phyloP scores from a whole-genome alignment of 495 filamentous ascomycete species.

The Xylaria sp. region DNA sequence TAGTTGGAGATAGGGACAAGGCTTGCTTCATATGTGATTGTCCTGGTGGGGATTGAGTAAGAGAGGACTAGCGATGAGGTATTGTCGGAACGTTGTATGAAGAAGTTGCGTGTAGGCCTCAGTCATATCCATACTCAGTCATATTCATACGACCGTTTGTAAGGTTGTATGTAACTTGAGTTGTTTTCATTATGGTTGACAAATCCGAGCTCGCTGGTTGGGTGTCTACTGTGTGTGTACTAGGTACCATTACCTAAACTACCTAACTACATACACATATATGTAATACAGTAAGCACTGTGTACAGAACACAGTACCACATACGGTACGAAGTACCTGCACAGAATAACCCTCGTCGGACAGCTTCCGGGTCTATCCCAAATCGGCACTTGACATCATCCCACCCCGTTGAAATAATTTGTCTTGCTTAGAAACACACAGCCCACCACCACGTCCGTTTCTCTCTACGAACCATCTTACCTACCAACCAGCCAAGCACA shows the following conservation, averaged over 20 bases:
- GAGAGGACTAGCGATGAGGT: not conserved
- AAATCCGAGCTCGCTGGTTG: not conserved
- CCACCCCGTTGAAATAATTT: slow-evolving; percentile 22
- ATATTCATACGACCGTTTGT: not conserved
- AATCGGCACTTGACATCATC: slow-evolving; percentile 50
- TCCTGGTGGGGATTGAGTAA: not conserved
- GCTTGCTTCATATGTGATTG: slow-evolving; percentile 9
- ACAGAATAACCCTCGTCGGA: not conserved
- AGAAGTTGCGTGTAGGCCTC: not conserved
- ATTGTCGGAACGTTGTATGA: not conserved
- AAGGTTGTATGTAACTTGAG: not conserved
- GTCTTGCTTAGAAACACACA: slow-evolving; percentile 35
- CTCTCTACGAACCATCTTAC: not conserved
- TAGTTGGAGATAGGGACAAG: not conserved
- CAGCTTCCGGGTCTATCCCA: not conserved
- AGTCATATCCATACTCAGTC: too few relatives aligned
- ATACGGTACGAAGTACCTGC: too few relatives aligned
- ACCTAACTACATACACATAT: too few relatives aligned
- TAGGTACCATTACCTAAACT: too few relatives aligned
- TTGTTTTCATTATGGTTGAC: not conserved
- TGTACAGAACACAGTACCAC: not conserved
- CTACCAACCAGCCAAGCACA: not conserved
- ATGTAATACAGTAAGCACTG: not conserved
- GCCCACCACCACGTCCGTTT: not conserved
- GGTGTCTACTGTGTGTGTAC: too few relatives aligned